A percentile compares a stretch with the other conserved stretches of the same genome.
Evolutionary conservation across 768 basidiomycete genomes (phyloP).

Genomic region (Lactarius evosmus): DNA sequence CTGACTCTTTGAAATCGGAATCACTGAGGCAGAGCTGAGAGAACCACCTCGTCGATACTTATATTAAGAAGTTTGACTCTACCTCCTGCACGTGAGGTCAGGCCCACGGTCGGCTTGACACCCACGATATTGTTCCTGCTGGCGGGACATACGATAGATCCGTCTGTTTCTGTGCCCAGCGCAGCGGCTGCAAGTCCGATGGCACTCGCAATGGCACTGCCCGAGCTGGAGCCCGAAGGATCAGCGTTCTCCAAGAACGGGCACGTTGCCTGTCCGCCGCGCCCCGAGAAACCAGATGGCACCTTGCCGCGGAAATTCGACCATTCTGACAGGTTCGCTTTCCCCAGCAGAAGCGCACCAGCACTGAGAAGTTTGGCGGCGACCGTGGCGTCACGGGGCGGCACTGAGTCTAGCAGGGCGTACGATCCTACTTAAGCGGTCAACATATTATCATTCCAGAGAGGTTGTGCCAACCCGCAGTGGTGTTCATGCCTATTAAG

Average conservation of each 20-base stretch:
- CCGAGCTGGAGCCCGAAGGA: constrained; percentile 43
- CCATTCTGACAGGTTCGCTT: constrained; percentile 45
- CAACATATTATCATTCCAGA: not conserved
- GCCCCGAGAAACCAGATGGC: constrained; percentile 44
- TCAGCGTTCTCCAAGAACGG: constrained; percentile 44
- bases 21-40: constrained; percentile 18
- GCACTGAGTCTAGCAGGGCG: constrained; percentile 36
- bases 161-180: constrained; percentile 48
- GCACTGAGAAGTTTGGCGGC: constrained; percentile 33
- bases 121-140: constrained; percentile 35
- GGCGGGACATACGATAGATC: constrained; percentile 47
- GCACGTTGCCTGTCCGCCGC: constrained; percentile 43
- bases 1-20: constrained; percentile 29
- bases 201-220: constrained; percentile 41
- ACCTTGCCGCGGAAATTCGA: constrained; percentile 40
- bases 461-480: constrained; percentile 30
- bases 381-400: constrained; percentile 36
- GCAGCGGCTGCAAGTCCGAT: constrained; percentile 44
- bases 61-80: constrained; percentile 30
- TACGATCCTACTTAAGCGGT: constrained; percentile 31
- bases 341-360: constrained; percentile 42
- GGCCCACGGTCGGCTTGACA: constrained; percentile 39
- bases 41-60: not conserved
- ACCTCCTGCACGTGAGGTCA: constrained; percentile 39
- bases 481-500: constrained; percentile 39